Evolutionary conservation across 208 protist genomes (phyloP).

Genomic region (Wallacemonas sp.): DNA sequence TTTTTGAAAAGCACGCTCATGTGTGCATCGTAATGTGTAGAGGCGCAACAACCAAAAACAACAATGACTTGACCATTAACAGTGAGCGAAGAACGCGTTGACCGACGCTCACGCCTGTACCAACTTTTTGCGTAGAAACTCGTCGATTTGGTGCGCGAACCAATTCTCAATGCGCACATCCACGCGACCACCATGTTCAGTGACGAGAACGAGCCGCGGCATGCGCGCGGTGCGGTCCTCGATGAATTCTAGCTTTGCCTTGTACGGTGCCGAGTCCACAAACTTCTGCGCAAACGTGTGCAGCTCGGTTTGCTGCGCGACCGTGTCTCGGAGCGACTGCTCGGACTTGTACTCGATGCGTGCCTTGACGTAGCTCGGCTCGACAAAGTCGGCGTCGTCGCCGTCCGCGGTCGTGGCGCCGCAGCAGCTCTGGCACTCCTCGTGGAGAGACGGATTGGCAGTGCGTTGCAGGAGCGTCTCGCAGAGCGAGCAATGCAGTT

Average conservation of each 20-base stretch:
- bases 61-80: too few species aligned
- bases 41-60: too few species aligned
- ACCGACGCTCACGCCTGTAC: neutral
- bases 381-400: neutral
- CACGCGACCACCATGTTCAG: slow-evolving; percentile 17
- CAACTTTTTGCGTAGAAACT: slow-evolving; percentile 40
- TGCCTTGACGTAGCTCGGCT: slow-evolving; percentile 3
- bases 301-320: neutral
- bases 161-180: slow-evolving; percentile 25
- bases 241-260: neutral
- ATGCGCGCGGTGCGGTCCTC: neutral
- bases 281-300: slow-evolving; percentile 11
- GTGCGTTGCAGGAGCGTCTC: slow-evolving; percentile 43
- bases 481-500: slow-evolving; percentile 42
- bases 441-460: slow-evolving; percentile 28
- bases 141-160: slow-evolving; percentile 20
- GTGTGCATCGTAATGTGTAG: too few species aligned
- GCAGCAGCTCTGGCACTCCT: slow-evolving; percentile 67
- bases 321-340: neutral
- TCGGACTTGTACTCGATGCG: slow-evolving; percentile 3
- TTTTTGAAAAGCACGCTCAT: too few species aligned
- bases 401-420: slow-evolving; percentile 9
- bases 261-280: slow-evolving; percentile 13
- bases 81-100: too few species aligned
- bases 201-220: slow-evolving; percentile 30